phyloP scores from a whole-genome alignment of 148 eudicot genomes.

The Amaranthus hypochondriacus region DNA sequence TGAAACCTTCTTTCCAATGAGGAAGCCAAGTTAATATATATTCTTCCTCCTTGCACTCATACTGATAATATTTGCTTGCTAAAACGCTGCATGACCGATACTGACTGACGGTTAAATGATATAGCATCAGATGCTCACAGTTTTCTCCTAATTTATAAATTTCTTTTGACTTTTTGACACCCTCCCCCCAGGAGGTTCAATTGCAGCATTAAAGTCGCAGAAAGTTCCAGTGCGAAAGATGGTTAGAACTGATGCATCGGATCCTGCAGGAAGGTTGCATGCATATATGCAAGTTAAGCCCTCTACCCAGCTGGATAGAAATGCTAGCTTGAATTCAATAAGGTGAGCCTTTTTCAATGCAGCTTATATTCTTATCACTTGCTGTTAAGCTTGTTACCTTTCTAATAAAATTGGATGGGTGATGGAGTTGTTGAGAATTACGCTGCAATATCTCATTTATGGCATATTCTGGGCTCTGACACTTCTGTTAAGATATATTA shows the following conservation, averaged over 20 bases:
- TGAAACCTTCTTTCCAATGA: neutral
- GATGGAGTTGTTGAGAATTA: too few relatives aligned
- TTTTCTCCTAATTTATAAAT: neutral
- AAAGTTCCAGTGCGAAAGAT: constrained; percentile 67
- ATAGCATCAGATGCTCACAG: constrained; percentile 2
- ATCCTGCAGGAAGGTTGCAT: constrained; percentile 97
- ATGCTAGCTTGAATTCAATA: constrained; percentile 50
- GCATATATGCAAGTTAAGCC: constrained; percentile 82
- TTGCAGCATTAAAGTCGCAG: constrained; percentile 43
- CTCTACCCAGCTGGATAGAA: constrained; percentile 47
- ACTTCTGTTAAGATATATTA: too few relatives aligned
- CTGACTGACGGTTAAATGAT: neutral
- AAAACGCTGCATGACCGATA: neutral
- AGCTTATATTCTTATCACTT: neutral
- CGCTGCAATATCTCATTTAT: too few relatives aligned
- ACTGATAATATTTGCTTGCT: neutral
- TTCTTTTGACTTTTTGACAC: neutral
- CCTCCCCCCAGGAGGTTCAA: constrained; percentile 14
- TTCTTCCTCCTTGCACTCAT: neutral
- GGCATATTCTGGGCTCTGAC: too few relatives aligned
- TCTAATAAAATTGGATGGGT: too few relatives aligned
- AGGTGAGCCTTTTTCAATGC: constrained; percentile 42
- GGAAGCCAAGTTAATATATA: neutral
- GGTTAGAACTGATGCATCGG: constrained; percentile 83
- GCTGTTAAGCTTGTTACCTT: neutral